Conservation (phyloP, 192 early-diverging fungal species). For the Coemansia sp. region DNA sequence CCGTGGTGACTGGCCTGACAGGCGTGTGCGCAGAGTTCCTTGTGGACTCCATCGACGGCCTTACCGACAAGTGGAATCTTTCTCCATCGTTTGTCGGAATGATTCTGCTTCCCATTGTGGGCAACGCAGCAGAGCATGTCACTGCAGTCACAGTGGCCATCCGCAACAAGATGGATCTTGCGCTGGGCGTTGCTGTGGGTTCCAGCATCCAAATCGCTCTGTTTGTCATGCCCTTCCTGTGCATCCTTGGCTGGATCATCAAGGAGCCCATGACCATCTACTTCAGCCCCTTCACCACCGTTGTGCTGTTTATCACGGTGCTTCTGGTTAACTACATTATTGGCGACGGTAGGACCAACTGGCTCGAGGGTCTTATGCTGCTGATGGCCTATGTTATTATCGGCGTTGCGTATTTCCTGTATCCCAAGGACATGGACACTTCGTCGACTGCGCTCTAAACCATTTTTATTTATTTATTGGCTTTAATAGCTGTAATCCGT, state of each 20-base stretch:
- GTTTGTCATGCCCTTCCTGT: slow-evolving; percentile 68
- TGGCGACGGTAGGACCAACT: slow-evolving; percentile 87
- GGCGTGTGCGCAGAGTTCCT: slow-evolving; percentile 85
- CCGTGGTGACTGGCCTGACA: slow-evolving; percentile 68
- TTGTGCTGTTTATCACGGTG: slow-evolving; percentile 78
- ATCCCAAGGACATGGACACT: slow-evolving; percentile 56
- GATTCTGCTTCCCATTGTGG: slow-evolving; percentile 88
- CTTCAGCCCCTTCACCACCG: slow-evolving; percentile 82
- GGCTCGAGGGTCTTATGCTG: slow-evolving; percentile 87
- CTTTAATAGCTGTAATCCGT: no score
- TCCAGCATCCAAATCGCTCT: slow-evolving; percentile 89
- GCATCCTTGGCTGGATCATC: slow-evolving; percentile 86
- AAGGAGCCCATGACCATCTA: slow-evolving; percentile 76
- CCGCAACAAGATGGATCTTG: slow-evolving; percentile 91
- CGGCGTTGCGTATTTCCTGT: slow-evolving; percentile 78
- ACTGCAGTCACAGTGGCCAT: slow-evolving; percentile 79
- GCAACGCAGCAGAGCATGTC: slow-evolving; percentile 87
- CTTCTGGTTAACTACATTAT: slow-evolving; percentile 79
- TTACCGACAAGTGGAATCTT: slow-evolving; percentile 71
- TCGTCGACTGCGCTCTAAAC: slow-evolving; percentile 1
- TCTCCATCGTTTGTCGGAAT: slow-evolving; percentile 88
- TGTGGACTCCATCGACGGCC: slow-evolving; percentile 77
- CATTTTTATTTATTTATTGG: background rate
- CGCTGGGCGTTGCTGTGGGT: slow-evolving; percentile 85
- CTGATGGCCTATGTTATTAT: slow-evolving; percentile 84